These are phyloP conservation scores for Clarkia xantiana DNA, from an alignment of 345 rosid species.

Conservation along the genomic window DNA sequence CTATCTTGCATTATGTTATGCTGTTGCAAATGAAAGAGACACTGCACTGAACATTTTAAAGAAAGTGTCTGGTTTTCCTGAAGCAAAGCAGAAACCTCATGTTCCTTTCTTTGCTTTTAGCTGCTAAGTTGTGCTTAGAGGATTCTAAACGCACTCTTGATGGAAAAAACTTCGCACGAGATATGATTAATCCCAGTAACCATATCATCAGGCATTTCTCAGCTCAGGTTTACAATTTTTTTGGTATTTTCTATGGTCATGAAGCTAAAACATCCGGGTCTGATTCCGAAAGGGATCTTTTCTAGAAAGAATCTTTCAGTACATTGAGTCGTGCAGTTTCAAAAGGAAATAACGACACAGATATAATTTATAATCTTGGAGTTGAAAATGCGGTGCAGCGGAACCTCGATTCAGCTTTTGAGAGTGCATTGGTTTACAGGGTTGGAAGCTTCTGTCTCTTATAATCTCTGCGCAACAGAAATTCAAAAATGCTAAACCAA, in stretches of 20 bases:
- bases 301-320: constrained; percentile 45
- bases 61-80: constrained; percentile 50
- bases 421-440: constrained; percentile 47
- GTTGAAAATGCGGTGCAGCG: constrained; percentile 79
- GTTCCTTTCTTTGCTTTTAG: constrained; percentile 48
- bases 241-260: constrained; percentile 70
- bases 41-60: constrained; percentile 58
- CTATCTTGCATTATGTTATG: constrained; percentile 75
- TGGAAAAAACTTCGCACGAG: constrained; percentile 50
- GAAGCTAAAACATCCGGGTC: constrained; percentile 58
- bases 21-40: constrained; percentile 59
- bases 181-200: constrained; percentile 25
- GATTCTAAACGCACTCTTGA: constrained; percentile 43
- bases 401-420: constrained; percentile 59
- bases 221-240: constrained; percentile 54
- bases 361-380: constrained; percentile 40
- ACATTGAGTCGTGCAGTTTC: constrained; percentile 47
- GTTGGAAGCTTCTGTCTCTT: constrained; percentile 65
- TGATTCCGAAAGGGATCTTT: constrained; percentile 51
- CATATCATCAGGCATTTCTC: constrained; percentile 31
- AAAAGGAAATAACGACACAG: constrained; percentile 36
- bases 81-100: constrained; percentile 42
- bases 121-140: constrained; percentile 67
- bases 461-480: constrained; percentile 63
- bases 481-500: constrained; percentile 55